Base-by-base conservation (phyloP, 495 filamentous ascomycete species). In the Xylaria cubensis region DNA sequence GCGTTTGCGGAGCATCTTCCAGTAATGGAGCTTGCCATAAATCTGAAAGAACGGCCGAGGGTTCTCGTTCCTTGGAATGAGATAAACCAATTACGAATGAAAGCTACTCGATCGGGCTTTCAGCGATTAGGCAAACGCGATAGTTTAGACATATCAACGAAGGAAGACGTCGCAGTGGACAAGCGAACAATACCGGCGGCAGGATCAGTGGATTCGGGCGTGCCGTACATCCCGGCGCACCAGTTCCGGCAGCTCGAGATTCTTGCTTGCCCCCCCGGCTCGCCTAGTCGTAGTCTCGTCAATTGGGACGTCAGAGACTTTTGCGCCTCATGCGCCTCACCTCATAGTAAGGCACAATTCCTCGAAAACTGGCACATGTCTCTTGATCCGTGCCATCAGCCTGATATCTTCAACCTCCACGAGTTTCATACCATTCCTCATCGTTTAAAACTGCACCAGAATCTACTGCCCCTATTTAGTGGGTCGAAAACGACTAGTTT, bases 11-110 rank as follows among this genome's bases (percentile, higher is more conserved):
- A 91, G 70, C 84, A 91, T 74, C 85, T 97, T 6, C 93, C 92
- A 1, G 88, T 93, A 65, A 93, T 97, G 92, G 91, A 93, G 71
- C 80, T 97, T 46, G 90, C 91, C 0, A 90, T 97, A 81, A 97
- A 96, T 77, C 75, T 94, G 32, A 88, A 93, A 55, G 92, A 94
- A 74, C 87, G 92, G 73, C 92, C 93, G n/a, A 85, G 92, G 17
- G 87, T 95, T 6, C 84, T 93, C 2, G 88, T 93, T 0, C 90
- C 92, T 3, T 92, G 89, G 85, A 86, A 90, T 66, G 72, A 76
- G 51, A 65, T 79, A 17, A 71, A 76, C 63, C 69, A 74, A 53
- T 73, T 88, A 26, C 84, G 75, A 55, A 77, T 79, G 21, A 75
- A 75, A 26, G 86, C 82, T 39, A 80, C 61, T 41, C 75, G 75